Evolutionary conservation across 768 basidiomycete species (phyloP), one percentile per base, ranked within the genome.

Genomic region (Thelephora aurantiotincta): DNA sequence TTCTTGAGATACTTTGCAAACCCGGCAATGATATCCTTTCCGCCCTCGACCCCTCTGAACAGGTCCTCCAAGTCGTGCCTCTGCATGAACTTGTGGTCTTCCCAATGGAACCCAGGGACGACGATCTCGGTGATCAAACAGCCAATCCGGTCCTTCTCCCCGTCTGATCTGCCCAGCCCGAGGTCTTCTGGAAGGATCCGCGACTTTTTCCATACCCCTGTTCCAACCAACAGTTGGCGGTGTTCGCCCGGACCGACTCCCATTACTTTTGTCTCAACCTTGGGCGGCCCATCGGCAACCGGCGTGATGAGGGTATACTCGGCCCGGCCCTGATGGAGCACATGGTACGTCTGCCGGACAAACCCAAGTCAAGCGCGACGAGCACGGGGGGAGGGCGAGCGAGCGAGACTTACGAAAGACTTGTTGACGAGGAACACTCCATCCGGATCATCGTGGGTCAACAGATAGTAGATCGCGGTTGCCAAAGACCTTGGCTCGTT

Each of bases 111-210:
- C 2, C 72, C 74, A 0, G 76, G 75, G 11, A 75, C 68, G n/a
- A 78, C 74, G 4, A 78, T 69, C 60, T 78, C 75, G 14, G 70
- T 72, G 52, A 80, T 75, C 47, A 80, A 58, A 51, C 74, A 76
- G 4, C 75, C 70, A 0, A 62, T 61, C n/a, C 54, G 49, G 33
- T 65, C 59, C 49, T 60, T 58, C 36, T 66, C 58, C 43, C 65
- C 62, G 26, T 30, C 26, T 9, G 26, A 30, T 9, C 9, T 30
- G 26, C 26, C 26, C 6, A 55, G 49, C 2, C 58, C 63, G 23
- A 70, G 50, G 52, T 66, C 67, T 33, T 60, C 65, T 16, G 60
- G 70, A 11, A 77, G 73, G 0, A 78, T 71, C 41, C 67, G 66
- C 18, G 67, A 71, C 57, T 68, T 82, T 52, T 79, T 83, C 69